Percentiles rank a stretch among this genome's conserved stretches.
These are phyloP conservation scores for Podila verticillata DNA, from an alignment of 192 early-diverging fungal genomes.

Conservation along the genomic window DNA sequence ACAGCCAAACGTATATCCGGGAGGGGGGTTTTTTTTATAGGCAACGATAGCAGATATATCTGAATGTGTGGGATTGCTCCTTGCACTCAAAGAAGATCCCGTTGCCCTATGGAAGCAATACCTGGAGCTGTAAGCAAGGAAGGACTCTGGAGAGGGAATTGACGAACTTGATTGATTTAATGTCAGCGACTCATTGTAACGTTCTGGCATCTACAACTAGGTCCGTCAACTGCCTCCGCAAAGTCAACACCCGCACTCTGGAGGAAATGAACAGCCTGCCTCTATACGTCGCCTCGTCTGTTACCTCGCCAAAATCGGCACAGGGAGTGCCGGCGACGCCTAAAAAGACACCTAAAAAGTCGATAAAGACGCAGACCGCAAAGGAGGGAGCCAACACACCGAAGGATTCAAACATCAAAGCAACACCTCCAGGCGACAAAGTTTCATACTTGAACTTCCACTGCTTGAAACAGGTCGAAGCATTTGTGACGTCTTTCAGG, in stretches of 20 bases:
- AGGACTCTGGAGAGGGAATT: neutral
- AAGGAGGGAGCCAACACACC: neutral
- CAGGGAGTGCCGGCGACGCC: constrained; percentile 13
- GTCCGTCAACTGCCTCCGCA: constrained; percentile 24
- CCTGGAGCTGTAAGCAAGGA: constrained; percentile 54
- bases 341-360: constrained; percentile 16
- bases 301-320: constrained; percentile 14
- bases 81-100: constrained; percentile 56
- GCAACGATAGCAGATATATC: constrained; percentile 57
- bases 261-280: constrained; percentile 25
- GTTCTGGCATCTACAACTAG: constrained; percentile 7
- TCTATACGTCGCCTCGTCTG: constrained; percentile 10
- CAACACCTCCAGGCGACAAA: constrained; percentile 14
- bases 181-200: neutral
- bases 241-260: constrained; percentile 21
- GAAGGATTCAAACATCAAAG: constrained; percentile 1
- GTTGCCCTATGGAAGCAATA: constrained; percentile 54
- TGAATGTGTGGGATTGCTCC: constrained; percentile 59
- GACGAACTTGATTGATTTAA: neutral
- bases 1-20: neutral
- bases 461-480: constrained; percentile 56
- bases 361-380: neutral
- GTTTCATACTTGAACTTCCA: constrained; percentile 48
- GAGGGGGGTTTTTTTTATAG: constrained; percentile 21
- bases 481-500: constrained; percentile 58